phyloP scores from a whole-genome alignment of 2,329 filamentous ascomycete species.

The Ilyonectria destructans region DNA sequence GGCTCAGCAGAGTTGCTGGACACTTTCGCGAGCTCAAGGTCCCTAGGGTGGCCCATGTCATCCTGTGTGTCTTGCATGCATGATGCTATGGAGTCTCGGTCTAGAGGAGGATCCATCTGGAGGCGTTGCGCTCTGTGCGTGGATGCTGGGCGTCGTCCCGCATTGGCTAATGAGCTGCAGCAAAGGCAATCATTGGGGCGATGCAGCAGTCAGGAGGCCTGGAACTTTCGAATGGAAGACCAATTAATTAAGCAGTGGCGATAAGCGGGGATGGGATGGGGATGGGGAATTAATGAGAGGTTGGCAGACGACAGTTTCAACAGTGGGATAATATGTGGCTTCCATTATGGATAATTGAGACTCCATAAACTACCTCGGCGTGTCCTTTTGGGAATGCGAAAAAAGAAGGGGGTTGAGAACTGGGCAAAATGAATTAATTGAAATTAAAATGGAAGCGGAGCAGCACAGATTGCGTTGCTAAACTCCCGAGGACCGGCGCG shows the following conservation, averaged over 20 bases:
- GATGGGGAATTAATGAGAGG: conserved; percentile 16
- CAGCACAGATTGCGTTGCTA: not conserved
- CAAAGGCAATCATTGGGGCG: conserved; percentile 17
- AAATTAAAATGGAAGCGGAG: conserved; percentile 18
- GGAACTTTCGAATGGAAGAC: conserved; percentile 16
- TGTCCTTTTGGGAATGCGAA: conserved; percentile 8
- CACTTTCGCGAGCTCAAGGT: conserved; percentile 8
- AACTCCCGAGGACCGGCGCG: conserved; percentile 3
- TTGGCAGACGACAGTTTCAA: conserved; percentile 20
- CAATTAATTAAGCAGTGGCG: conserved; percentile 21
- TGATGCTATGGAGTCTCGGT: conserved; percentile 25
- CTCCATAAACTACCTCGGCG: not conserved
- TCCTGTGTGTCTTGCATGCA: conserved; percentile 43
- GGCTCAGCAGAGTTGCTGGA: conserved; percentile 6
- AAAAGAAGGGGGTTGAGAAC: conserved; percentile 28
- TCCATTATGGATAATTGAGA: not conserved
- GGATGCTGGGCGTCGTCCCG: conserved; percentile 10
- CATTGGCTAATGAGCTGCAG: conserved; percentile 23
- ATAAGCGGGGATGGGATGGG: conserved; percentile 16
- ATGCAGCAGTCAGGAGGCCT: conserved; percentile 11
- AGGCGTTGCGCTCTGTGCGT: conserved; percentile 18
- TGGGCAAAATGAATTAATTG: conserved; percentile 9
- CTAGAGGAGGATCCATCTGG: conserved; percentile 9
- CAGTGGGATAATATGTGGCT: conserved; percentile 17
- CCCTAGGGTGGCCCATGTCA: conserved; percentile 34